A percentile compares a stretch with the other conserved stretches of the same genome.
phyloP scores from a whole-genome alignment of 108 stramenopile genomes.

The Schizochytrium sp. region DNA sequence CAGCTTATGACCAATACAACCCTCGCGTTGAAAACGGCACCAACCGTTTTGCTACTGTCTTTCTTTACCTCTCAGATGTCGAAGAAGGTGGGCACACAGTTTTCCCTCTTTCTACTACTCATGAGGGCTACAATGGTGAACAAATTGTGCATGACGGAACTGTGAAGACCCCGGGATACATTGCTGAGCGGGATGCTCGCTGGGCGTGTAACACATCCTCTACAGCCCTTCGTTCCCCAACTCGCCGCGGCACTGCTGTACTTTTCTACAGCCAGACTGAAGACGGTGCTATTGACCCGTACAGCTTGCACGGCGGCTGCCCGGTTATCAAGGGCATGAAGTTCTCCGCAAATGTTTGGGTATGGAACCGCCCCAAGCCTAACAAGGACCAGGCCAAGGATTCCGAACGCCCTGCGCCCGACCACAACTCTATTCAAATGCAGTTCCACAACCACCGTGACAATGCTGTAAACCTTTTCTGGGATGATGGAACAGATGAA shows the following conservation, averaged over 20 bases:
- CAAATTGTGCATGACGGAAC: constrained; percentile 18
- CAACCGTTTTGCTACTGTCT: constrained; percentile 89
- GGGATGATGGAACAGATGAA: constrained; percentile 42
- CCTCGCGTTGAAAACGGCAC: constrained; percentile 64
- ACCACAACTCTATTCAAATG: background rate
- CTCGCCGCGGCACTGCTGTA: background rate
- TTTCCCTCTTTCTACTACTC: constrained; percentile 67
- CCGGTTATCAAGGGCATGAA: constrained; percentile 87
- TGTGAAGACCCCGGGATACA: constrained; percentile 33
- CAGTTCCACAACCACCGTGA: background rate
- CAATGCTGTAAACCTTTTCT: constrained; percentile 21
- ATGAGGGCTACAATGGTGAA: constrained; percentile 55
- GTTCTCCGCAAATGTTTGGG: constrained; percentile 92
- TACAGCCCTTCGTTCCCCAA: constrained; percentile 63
- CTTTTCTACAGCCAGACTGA: constrained; percentile 76
- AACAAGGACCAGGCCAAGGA: constrained; percentile 30
- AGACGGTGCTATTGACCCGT: constrained; percentile 76
- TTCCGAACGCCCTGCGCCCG: background rate
- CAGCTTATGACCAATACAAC: constrained; percentile 66
- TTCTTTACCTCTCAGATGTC: constrained; percentile 88
- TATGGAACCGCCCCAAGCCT: constrained; percentile 78
- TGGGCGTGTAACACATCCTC: constrained; percentile 76
- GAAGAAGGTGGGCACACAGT: constrained; percentile 79
- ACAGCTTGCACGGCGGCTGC: constrained; percentile 88
- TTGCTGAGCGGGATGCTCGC: constrained; percentile 20